phyloP scores from a whole-genome alignment of 352 stramenopile genomes.

The Pilasporangium apinafurcum region DNA sequence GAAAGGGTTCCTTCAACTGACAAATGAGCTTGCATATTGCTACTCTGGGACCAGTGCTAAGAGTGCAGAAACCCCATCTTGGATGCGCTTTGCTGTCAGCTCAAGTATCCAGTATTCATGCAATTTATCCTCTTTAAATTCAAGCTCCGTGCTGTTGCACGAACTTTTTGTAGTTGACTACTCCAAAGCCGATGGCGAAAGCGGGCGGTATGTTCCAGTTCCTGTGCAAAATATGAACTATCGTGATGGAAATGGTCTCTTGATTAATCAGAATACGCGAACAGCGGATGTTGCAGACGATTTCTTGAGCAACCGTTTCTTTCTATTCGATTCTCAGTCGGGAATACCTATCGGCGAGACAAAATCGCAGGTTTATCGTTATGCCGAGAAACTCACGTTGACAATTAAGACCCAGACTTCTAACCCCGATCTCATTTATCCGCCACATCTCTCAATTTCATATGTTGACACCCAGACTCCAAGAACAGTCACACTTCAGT shows the following conservation, averaged over 20 bases:
- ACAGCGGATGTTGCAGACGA: slow-evolving; percentile 65
- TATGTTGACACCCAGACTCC: slow-evolving; percentile 57
- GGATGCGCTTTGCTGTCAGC: slow-evolving; percentile 78
- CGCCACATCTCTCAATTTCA: slow-evolving; percentile 67
- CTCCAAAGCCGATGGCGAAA: slow-evolving; percentile 32
- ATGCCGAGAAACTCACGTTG: slow-evolving; percentile 67
- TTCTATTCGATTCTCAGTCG: slow-evolving; percentile 85
- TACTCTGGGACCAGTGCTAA: slow-evolving; percentile 2
- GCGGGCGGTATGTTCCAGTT: slow-evolving; percentile 71
- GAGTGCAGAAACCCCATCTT: slow-evolving; percentile 31
- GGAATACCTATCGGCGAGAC: slow-evolving; percentile 39
- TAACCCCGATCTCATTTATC: slow-evolving; percentile 47
- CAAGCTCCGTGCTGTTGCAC: slow-evolving; percentile 63
- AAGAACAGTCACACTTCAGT: slow-evolving; percentile 22
- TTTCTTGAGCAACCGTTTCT: slow-evolving; percentile 88
- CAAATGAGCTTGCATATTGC: slow-evolving; percentile 84
- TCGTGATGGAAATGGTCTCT: slow-evolving; percentile 40
- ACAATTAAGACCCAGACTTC: slow-evolving; percentile 44
- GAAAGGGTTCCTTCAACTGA: slow-evolving; percentile 54
- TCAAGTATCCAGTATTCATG: slow-evolving; percentile 55
- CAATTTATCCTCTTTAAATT: slow-evolving; percentile 44
- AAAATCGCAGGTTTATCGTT: slow-evolving; percentile 53
- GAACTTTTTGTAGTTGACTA: slow-evolving; percentile 90
- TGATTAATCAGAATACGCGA: slow-evolving; percentile 74
- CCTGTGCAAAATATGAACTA: slow-evolving; percentile 87